Percentiles rank a stretch among this genome's conserved stretches.
Conservation (phyloP, 805 yeast species). For the Ogataea siamensis region DNA sequence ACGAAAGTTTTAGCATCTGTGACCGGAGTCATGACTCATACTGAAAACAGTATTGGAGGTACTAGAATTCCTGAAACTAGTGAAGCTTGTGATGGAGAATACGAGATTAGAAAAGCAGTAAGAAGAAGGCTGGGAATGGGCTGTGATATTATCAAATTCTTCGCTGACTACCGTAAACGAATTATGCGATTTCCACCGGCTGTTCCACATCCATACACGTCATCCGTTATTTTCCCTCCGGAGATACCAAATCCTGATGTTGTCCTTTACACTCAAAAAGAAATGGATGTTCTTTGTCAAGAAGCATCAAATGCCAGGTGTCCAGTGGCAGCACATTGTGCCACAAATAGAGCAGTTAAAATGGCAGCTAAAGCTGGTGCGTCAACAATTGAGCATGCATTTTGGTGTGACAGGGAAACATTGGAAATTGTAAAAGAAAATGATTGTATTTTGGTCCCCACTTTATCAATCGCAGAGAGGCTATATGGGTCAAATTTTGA, state of each 20-base stretch:
- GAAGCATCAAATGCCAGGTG: slow-evolving; percentile 28
- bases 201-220: slow-evolving; percentile 28
- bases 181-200: slow-evolving; percentile 31
- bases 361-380: slow-evolving; percentile 33
- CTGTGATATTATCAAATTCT: slow-evolving; percentile 30
- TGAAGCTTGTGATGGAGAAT: slow-evolving; percentile 31
- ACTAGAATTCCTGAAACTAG: slow-evolving; percentile 23
- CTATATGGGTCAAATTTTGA: slow-evolving; percentile 23
- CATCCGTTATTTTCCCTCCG: slow-evolving; percentile 29
- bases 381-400: slow-evolving; percentile 28
- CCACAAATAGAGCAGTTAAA: slow-evolving; percentile 24
- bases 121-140: slow-evolving; percentile 29
- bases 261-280: slow-evolving; percentile 27
- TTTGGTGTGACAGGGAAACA: slow-evolving; percentile 26
- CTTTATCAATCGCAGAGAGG: slow-evolving; percentile 26
- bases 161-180: slow-evolving; percentile 29
- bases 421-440: slow-evolving; percentile 20
- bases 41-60: slow-evolving; percentile 29
- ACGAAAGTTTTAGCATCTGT: slow-evolving; percentile 27
- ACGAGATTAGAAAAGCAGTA: slow-evolving; percentile 27
- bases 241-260: slow-evolving; percentile 30
- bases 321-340: slow-evolving; percentile 32
- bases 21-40: slow-evolving; percentile 24
- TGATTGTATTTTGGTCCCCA: slow-evolving; percentile 27
- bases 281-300: slow-evolving; percentile 28